Conservation (phyloP, 2,329 filamentous ascomycete genomes). For the Aspergillus uvarum region DNA sequence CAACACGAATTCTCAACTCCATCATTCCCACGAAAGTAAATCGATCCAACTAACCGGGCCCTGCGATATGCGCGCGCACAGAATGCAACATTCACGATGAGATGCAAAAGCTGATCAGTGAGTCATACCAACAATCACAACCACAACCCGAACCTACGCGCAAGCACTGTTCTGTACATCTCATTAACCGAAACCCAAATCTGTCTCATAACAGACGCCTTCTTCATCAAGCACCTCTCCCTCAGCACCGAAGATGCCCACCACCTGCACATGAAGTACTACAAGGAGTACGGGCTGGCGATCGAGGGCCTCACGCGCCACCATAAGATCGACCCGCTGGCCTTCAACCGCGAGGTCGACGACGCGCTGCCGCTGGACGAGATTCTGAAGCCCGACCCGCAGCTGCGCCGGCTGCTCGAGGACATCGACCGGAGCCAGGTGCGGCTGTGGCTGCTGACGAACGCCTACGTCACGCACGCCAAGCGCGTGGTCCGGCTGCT, state of each 20-base stretch:
- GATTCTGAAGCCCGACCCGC: conserved; percentile 75
- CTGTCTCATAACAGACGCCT: conserved; percentile 48
- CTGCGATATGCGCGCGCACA: conserved; percentile 31
- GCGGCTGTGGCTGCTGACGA: conserved; percentile 91
- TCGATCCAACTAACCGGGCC: too few relatives aligned
- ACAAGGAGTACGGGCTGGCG: conserved; percentile 92
- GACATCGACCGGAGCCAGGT: conserved; percentile 83
- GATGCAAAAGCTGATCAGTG: conserved; percentile 78
- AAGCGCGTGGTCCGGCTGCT: conserved; percentile 78
- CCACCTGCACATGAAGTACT: conserved; percentile 85
- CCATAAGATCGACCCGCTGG: conserved; percentile 91
- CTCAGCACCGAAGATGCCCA: conserved; percentile 76
- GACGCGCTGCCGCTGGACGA: conserved; percentile 86
- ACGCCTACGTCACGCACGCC: conserved; percentile 89
- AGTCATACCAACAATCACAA: conserved; percentile 19
- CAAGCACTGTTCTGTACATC: too few relatives aligned
- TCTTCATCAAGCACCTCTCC: conserved; percentile 68
- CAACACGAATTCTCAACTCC: conserved; percentile 25
- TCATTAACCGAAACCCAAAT: too few relatives aligned
- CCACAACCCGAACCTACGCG: neutral
- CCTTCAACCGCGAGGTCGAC: conserved; percentile 93
- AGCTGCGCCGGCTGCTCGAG: conserved; percentile 72
- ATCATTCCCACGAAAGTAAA: too few relatives aligned
- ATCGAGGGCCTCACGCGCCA: conserved; percentile 92
- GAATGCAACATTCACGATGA: conserved; percentile 79